Evolutionary conservation across 352 stramenopile species (phyloP).

Genomic region (Phytopythium montanum): DNA sequence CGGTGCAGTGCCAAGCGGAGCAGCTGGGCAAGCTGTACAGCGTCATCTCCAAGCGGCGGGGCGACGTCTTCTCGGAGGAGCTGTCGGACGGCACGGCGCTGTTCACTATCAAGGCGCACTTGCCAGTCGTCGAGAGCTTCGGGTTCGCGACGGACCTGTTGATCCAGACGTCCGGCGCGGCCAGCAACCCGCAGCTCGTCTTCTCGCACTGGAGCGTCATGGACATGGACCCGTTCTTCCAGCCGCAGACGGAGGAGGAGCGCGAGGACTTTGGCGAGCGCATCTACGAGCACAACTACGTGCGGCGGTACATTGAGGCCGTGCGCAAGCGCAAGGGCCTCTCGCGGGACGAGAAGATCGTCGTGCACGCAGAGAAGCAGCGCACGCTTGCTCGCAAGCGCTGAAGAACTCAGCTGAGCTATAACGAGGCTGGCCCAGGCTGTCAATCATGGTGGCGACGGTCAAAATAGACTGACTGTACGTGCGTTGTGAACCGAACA

Average conservation of each 20-base stretch:
- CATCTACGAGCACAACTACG: constrained; percentile 91
- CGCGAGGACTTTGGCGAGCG: constrained; percentile 94
- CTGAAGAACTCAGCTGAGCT: no score
- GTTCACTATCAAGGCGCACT: constrained; percentile 91
- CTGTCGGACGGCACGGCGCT: constrained; percentile 92
- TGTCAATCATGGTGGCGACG: no score
- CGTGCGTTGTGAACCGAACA: background rate
- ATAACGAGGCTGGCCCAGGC: no score
- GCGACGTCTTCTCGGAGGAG: constrained; percentile 87
- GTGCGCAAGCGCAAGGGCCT: constrained; percentile 94
- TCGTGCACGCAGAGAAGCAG: constrained; percentile 96
- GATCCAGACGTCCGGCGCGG: constrained; percentile 93
- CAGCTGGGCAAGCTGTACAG: constrained; percentile 94
- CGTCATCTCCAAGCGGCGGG: constrained; percentile 91
- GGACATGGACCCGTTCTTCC: constrained; percentile 96
- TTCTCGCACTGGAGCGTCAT: constrained; percentile 95
- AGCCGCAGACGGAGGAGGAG: constrained; percentile 94
- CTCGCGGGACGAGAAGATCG: constrained; percentile 93
- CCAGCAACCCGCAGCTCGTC: constrained; percentile 94
- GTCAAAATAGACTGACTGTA: background rate
- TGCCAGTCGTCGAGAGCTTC: constrained; percentile 95
- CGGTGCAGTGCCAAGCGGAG: constrained; percentile 82
- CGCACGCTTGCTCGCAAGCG: constrained; percentile 62
- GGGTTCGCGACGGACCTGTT: constrained; percentile 92
- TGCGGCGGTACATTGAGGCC: constrained; percentile 92